These are phyloP conservation scores for Aspergillus phoenicis DNA, from an alignment of 2,329 filamentous ascomycete genomes.

Conservation along the genomic window DNA sequence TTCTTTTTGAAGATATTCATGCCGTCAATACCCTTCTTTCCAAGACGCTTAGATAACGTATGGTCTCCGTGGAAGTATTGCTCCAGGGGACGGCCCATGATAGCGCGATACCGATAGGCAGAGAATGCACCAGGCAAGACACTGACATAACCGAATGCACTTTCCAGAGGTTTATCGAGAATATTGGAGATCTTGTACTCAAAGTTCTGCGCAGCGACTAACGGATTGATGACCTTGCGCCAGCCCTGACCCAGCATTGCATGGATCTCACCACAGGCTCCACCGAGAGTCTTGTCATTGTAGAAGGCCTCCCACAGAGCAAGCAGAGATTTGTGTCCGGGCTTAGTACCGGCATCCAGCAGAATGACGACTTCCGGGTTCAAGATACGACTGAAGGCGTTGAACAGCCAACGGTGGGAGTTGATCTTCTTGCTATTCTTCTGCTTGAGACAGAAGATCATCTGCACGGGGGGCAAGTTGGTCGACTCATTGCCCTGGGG, in stretches of 20 bases:
- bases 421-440: conserved; percentile 99
- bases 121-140: conserved; percentile 99
- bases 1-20: conserved; percentile 99
- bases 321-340: conserved; percentile 84
- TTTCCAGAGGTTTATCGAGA: conserved; percentile 95
- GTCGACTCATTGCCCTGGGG: conserved; percentile 80
- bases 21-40: conserved; percentile 98
- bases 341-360: conserved; percentile 96
- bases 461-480: conserved; percentile 92
- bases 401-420: conserved; percentile 98
- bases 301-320: conserved; percentile 98
- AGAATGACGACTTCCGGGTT: conserved; percentile 97
- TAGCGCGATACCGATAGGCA: conserved; percentile 94
- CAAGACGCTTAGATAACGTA: conserved; percentile 89
- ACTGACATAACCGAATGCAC: conserved; percentile 95
- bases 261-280: conserved; percentile 98
- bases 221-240: conserved; percentile 87
- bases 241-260: conserved; percentile 93
- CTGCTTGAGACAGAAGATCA: conserved; percentile 99
- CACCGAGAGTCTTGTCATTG: conserved; percentile 98
- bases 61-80: conserved; percentile 99
- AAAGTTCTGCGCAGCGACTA: conserved; percentile 96
- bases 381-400: conserved; percentile 92
- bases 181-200: conserved; percentile 99
- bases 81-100: conserved; percentile 94